These are phyloP conservation scores for Gynandropsis gynandra DNA, from an alignment of 345 rosid genomes.

Conservation along the genomic window DNA sequence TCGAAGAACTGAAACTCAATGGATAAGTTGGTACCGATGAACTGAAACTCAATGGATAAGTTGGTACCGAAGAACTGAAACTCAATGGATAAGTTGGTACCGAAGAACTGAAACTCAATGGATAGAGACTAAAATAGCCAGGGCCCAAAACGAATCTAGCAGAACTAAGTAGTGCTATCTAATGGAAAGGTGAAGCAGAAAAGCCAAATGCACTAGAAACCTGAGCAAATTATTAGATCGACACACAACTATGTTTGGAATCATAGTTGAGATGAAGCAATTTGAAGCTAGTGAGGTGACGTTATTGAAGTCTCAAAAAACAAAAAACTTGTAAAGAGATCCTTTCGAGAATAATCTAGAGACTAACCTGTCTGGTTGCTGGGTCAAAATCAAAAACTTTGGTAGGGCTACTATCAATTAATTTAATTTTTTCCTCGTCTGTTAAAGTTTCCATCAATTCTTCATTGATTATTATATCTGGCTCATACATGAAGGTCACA, in stretches of 20 bases:
- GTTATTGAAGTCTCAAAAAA: conserved; percentile 2
- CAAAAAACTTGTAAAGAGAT: background rate
- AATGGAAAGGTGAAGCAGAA: background rate
- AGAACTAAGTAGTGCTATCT: background rate
- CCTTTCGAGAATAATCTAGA: background rate
- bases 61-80: too few species aligned
- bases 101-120: too few species aligned
- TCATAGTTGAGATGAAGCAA: background rate
- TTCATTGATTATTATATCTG: conserved; percentile 83
- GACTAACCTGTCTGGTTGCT: conserved; percentile 55
- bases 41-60: too few species aligned
- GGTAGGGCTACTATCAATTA: conserved; percentile 89
- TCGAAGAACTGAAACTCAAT: too few species aligned
- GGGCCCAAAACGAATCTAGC: too few species aligned
- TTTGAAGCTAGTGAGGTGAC: background rate
- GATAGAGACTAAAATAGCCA: too few species aligned
- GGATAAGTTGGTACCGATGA: too few species aligned
- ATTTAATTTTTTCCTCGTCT: conserved; percentile 55
- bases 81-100: too few species aligned
- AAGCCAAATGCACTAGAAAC: background rate
- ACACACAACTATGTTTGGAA: background rate
- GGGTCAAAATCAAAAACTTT: conserved; percentile 72
- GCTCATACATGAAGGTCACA: conserved; percentile 90
- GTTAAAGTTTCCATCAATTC: conserved; percentile 77
- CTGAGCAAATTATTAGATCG: background rate